Conservation (phyloP, 257 asterid species). For the Solanum arcanum region DNA sequence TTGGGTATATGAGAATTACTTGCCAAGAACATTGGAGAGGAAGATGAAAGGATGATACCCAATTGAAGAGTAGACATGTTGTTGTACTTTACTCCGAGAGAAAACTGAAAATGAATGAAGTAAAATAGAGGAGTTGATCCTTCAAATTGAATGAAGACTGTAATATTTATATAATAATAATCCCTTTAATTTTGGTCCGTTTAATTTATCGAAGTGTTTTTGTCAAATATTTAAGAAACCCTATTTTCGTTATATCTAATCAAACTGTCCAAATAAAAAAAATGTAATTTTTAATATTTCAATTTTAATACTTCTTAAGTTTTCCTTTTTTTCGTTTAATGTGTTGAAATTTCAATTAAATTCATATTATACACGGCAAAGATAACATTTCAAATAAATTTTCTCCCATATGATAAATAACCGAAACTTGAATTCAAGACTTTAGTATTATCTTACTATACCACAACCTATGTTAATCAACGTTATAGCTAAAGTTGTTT, state of each 20-base stretch:
- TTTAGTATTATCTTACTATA: too few species aligned
- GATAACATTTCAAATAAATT: too few species aligned
- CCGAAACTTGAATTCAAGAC: too few species aligned
- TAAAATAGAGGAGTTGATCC: not conserved
- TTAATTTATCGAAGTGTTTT: not conserved
- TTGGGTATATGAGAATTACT: constrained; percentile 7
- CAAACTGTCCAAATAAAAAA: not conserved
- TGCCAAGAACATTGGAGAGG: constrained; percentile 18
- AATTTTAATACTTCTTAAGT: not conserved
- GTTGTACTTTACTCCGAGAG: not conserved
- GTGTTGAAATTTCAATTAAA: too few species aligned
- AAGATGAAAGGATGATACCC: constrained; percentile 8
- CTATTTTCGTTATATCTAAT: not conserved
- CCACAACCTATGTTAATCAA: too few species aligned
- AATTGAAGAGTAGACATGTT: constrained; percentile 47
- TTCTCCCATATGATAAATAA: too few species aligned
- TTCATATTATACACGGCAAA: too few species aligned
- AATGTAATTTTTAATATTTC: not conserved
- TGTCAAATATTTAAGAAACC: not conserved
- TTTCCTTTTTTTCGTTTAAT: too few species aligned
- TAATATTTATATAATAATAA: not conserved
- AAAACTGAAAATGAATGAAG: not conserved
- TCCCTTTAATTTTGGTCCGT: not conserved
- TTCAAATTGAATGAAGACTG: not conserved
- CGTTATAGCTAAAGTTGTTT: too few species aligned